A percentile compares a stretch with the other conserved stretches of the same genome.
Evolutionary conservation across 305 asterid species (phyloP).

Genomic region (Fraxinus albicans): DNA sequence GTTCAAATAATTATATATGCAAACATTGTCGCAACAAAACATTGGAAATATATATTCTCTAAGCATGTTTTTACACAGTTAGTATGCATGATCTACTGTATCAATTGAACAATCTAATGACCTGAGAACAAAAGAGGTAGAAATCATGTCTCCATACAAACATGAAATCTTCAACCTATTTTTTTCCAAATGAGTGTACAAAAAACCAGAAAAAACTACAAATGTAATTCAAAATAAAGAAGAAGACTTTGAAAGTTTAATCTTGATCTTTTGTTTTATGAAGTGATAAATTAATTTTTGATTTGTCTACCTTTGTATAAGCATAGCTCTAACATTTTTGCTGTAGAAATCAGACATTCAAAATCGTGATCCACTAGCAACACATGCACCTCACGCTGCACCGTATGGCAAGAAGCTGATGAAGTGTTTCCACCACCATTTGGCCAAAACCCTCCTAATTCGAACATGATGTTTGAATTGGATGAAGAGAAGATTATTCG

Average conservation of each 20-base stretch:
- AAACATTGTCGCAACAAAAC: not conserved
- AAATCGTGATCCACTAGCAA: slow-evolving; percentile 48
- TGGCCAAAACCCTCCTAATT: slow-evolving; percentile 11
- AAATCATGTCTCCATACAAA: not conserved
- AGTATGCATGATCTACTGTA: not conserved
- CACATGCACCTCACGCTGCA: slow-evolving; percentile 40
- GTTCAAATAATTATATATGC: not conserved
- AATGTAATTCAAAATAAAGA: not conserved
- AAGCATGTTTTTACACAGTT: not conserved
- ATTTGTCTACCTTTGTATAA: slow-evolving; percentile 38
- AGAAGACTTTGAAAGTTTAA: not conserved
- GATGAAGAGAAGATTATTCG: not conserved
- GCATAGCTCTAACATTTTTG: slow-evolving; percentile 30
- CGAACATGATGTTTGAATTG: slow-evolving; percentile 24
- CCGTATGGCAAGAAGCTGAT: slow-evolving; percentile 19
- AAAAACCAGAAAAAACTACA: not conserved
- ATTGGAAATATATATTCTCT: not conserved
- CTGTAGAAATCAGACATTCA: slow-evolving; percentile 13
- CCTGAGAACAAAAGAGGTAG: not conserved
- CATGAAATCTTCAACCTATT: not conserved
- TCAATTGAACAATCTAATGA: not conserved
- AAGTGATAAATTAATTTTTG: not conserved
- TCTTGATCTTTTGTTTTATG: not conserved
- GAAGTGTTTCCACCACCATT: slow-evolving; percentile 13
- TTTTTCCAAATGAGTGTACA: not conserved